Evolutionary conservation across 805 yeast genomes (phyloP), one percentile per base, ranked within the genome.

Genomic region (Candida piceae): DNA sequence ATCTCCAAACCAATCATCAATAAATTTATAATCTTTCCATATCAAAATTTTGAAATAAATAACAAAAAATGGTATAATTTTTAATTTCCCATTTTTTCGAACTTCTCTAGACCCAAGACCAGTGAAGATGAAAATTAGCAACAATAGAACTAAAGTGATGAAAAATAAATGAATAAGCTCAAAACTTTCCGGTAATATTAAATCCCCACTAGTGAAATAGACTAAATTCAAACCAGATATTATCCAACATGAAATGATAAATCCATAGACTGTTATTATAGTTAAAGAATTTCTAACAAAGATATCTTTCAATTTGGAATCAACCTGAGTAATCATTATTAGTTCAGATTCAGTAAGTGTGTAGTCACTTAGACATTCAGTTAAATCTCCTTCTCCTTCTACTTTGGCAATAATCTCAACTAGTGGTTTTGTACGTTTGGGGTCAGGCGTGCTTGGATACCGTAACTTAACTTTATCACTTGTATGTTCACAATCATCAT

Each of bases 1-100:
- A 32, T 46, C 50, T n/a, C 50, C 50, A 34, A 36, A 46, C 50
- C 49, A 46, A 34, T 44, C 46, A 37, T 46, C 39, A 9, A 44
- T 16, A 23, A 44, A 41, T 15, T 30, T 5, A 30, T 46, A 46
- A 9, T 29, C 16, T 12, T 31, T 25, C 17, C 33, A 22, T 26
- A 41, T 26, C n/a, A 39, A 5, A 16, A 38, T 32, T 19, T 33
- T 41, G 34, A 41, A 35, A 29, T 40, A 41, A 6, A 44, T 46
- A 3, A 25, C 34, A 15, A 44, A 9, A 27, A 32, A 46, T 8
- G 44, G 38, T n/a, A 31, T 34, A 2, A 44, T 35, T 7, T 16
- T 21, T 28, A 29, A 35, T 9, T 33, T 26, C 4, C 46, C 46
- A 13, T 33, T 20, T 16, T 41, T 26, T 33, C 32, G 30, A 4